A percentile compares a stretch with the other conserved stretches of the same genome.
Evolutionary conservation across 805 yeast species (phyloP).

Genomic region (Ogataea pilisensis): DNA sequence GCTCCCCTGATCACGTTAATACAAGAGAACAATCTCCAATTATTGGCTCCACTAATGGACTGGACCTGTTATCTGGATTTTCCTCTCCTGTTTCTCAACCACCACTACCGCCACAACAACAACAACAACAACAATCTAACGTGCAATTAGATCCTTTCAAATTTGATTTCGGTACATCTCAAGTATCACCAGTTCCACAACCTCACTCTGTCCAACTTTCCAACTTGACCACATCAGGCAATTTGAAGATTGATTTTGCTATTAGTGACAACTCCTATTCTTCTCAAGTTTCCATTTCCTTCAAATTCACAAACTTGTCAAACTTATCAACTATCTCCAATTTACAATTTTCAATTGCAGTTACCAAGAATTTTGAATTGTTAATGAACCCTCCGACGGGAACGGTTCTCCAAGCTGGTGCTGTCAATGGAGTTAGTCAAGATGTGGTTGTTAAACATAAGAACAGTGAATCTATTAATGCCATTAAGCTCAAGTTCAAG

Average conservation of each 20-base stretch:
- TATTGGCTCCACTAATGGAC: constrained; percentile 6
- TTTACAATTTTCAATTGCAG: constrained; percentile 32
- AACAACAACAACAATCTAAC: constrained; percentile 4
- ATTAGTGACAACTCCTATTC: constrained; percentile 14
- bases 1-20: constrained; percentile 23
- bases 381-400: constrained; percentile 26
- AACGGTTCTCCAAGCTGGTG: constrained; percentile 10
- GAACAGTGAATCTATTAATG: constrained; percentile 9
- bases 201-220: constrained; percentile 1
- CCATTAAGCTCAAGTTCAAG: constrained; percentile 72
- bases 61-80: constrained; percentile 12
- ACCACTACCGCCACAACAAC: constrained; percentile 2
- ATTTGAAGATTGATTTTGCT: constrained; percentile 25
- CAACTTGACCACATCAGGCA: constrained; percentile 15
- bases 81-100: constrained; percentile 10
- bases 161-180: constrained; percentile 24
- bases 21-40: constrained; percentile 18
- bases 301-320: constrained; percentile 25
- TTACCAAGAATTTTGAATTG: constrained; percentile 30
- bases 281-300: constrained; percentile 15
- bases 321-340: constrained; percentile 50
- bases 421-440: constrained; percentile 24
- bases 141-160: constrained; percentile 32
- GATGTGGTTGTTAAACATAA: constrained; percentile 20
- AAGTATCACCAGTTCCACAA: constrained; percentile 3